Evolutionary conservation across 176 grass and related monocot species (phyloP), one percentile per base, ranked within the genome.

Genomic region (Juncus effusus): DNA sequence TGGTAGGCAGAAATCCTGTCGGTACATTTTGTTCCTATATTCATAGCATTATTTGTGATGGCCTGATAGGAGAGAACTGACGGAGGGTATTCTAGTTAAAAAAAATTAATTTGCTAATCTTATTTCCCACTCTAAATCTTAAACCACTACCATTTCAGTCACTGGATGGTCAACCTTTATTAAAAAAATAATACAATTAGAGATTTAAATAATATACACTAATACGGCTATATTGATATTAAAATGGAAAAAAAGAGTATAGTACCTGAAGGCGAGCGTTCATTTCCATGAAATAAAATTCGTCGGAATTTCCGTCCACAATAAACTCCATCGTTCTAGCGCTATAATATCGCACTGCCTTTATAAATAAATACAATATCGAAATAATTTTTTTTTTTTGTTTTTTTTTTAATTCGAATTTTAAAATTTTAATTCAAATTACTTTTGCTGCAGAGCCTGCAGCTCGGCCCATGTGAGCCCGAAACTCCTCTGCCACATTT

Each of bases 51-150:
- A n/a, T n/a, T n/a, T n/a, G n/a, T n/a, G 82, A 84, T 96, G 93
- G 15, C 93, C 93, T 91, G 88, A 78, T 70, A 96, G 67, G 5
- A 70, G 77, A 16, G 91, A 79, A 47, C 88, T 79, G 13, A 91
- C 80, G 68, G 88, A 87, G 16, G 76, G 74, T 65, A 96, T 39
- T 28, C 19, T 28, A 59, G 87, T 87, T 16, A 96, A 74, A 36
- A 67, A 54, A 63, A 87, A 84, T 61, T 87, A 87, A 84, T 91
- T 96, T 57, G 93, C 93, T 79, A 96, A 79, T 75, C 80, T 84
- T 76, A 96, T 96, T 85, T 96, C 87, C 93, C 93, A 96, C 71
- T 96, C 93, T 67, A 96, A 82, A 82, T 96, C 93, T 96, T 96
- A 82, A 62, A 84, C 84, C 59, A 96, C 93, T 35, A 96, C 76